Base-by-base conservation (phyloP, 2,329 filamentous ascomycete species). In the Nemania sp. region DNA sequence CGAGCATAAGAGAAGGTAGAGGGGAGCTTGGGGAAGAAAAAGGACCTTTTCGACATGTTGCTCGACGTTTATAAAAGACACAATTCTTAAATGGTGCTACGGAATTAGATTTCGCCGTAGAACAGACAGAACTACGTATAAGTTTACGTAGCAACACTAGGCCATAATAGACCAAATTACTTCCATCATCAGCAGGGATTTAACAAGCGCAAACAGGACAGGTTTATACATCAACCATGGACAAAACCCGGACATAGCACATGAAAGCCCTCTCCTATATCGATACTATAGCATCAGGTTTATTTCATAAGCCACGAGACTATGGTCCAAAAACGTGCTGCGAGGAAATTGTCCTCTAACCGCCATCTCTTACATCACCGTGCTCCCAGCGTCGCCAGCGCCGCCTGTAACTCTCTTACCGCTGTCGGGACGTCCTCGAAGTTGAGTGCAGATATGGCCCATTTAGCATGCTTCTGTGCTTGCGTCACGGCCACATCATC, bases 361-460 rank as follows among this genome's bases (percentile, higher is more conserved):
- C 45, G 10, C 12, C 3, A 21, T 3, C 13, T 25, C 7, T 12
- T 37, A 18, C n/a, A 42, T 75, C 70, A 88, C 39, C 78, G 78
- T 12, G 87, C 89, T 2, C 91, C 91, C 50, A 97, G 77, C 17
- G 81, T 78, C 57, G 84, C 80, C 64, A 99, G 77, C 2, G 95
- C 95, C 60, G 85, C 87, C 54, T 86, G 85, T 63, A 99, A 75
- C 72, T 99, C 93, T 70, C 88, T 88, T 4, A 98, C 88, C 0
- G 95, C 95, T 0, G 95, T 99, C 1, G 88, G 82, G 1, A 96
- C 90, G 73, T 99, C 95, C 68, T 99, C 95, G 75, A 99, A 99
- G 70, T 97, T 97, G 49, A 99, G 78, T 0, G 95, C 95, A 11
- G 93, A 97, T 43, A 98, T 96, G 0, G 95, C 95, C 91, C 92